A percentile compares a stretch with the other conserved stretches of the same genome.
phyloP scores from a whole-genome alignment of 805 yeast genomes.

The Saccharomycopsis lassenensis region DNA sequence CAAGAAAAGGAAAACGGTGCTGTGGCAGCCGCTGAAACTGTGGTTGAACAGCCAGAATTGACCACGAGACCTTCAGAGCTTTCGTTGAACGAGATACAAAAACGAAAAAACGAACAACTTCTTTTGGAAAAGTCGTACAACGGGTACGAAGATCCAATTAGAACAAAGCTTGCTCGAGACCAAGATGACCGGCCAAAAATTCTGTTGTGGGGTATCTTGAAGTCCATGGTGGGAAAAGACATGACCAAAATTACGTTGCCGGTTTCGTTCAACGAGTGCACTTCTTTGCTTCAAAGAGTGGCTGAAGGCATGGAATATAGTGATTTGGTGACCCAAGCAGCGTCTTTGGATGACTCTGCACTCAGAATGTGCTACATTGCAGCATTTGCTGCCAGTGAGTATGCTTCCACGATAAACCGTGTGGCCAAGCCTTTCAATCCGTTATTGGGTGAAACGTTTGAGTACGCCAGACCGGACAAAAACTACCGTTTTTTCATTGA shows the following conservation, averaged over 20 bases:
- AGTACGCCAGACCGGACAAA: constrained; percentile 81
- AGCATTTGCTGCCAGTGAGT: constrained; percentile 89
- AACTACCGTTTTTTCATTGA: constrained; percentile 79
- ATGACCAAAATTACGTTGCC: constrained; percentile 96
- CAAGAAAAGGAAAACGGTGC: no score
- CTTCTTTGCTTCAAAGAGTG: constrained; percentile 83
- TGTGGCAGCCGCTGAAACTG: constrained; percentile 2
- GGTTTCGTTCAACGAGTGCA: constrained; percentile 93
- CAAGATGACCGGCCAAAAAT: constrained; percentile 84
- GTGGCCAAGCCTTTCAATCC: constrained; percentile 99
- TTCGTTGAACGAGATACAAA: constrained; percentile 21
- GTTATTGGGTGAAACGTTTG: constrained; percentile 88
- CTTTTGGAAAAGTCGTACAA: constrained; percentile 39
- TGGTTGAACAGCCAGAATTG: constrained; percentile 2
- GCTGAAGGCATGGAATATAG: constrained; percentile 94
- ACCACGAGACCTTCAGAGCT: constrained; percentile 4
- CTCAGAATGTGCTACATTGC: constrained; percentile 82
- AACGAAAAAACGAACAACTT: constrained; percentile 21
- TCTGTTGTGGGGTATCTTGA: constrained; percentile 89
- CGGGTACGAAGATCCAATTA: constrained; percentile 82
- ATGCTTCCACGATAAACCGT: constrained; percentile 85
- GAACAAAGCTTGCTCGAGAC: constrained; percentile 55
- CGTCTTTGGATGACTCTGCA: constrained; percentile 62
- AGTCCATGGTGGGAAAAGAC: constrained; percentile 93
- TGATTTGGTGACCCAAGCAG: constrained; percentile 66